Base-by-base conservation (phyloP, 352 stramenopile species). In the Halophytophthora batemanensis region DNA sequence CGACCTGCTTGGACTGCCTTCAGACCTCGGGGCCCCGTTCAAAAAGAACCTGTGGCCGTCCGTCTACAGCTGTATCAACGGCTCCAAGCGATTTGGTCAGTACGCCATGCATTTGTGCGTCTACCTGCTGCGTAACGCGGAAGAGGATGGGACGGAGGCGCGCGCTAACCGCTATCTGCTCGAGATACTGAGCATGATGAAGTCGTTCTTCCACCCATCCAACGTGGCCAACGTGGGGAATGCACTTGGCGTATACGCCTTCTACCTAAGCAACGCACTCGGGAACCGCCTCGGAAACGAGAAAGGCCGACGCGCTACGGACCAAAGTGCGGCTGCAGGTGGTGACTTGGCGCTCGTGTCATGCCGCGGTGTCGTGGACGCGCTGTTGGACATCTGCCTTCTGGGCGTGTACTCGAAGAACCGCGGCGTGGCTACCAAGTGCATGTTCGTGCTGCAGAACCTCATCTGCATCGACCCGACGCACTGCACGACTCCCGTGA, bases 351-450 rank as follows among this genome's bases (percentile, higher is more conserved):
- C 50, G 19, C 22, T 82, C 10, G 45, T 43, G 35, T 71, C 66
- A 2, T 69, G 72, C 18, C 61, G 50, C 12, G 56, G 59, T 0
- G 44, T 91, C 14, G 50, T 87, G 12, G 74, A 86, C 14, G 62
- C 47, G 29, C 56, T 87, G 1, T 35, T 89, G 29, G 65, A 84
- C 45, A 62, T 84, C 35, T 69, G 68, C 21, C 77, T 82, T 23
- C 72, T 84, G 37, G 80, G 80, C 3, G 86, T 91, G 34, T 91
- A 91, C 53, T 85, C 77, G 7, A 91, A 91, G 56, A 85, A 73
- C 47, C 63, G 56, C 12, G 72, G 65, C 6, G 71, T 88, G 4
- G 60, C 77, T 3, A 82, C 71, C 29, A 83, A 82, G 59, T 85
- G 74, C 47, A 87, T 87, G 66, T 86, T 81, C 34, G 39, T 86